Base-by-base conservation (phyloP, 139 green algal genomes). In the Spirogloea muscicola region DNA sequence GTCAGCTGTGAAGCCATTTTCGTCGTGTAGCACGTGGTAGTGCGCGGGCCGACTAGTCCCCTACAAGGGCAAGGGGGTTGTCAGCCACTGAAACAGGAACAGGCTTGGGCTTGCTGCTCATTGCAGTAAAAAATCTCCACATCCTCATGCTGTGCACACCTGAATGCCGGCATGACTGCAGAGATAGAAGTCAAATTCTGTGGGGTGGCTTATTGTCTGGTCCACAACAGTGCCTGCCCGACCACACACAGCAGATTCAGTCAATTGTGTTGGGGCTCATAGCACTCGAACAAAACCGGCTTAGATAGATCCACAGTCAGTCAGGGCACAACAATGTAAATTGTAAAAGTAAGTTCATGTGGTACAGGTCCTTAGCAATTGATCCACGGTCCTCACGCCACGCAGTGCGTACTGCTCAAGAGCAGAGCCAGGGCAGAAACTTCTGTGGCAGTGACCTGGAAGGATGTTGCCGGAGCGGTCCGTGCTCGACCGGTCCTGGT, bases 121-220 rank as follows among this genome's bases (percentile, higher is more conserved):
- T 3, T 44, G 51, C 51, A 60, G 5, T 25, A 25, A 60, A 39
- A 52, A 13, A 18, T 52, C 16, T 18, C 13, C 18, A n/a, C n/a
- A n/a, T n/a, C n/a, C n/a, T n/a, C n/a, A n/a, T n/a, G n/a, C n/a
- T n/a, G n/a, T n/a, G n/a, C 62, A 37, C 44, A 82, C 75, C 86
- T 95, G 87, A 33, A 96, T 86, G 58, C 88, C 86, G 0, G 85
- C 82, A 58, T 96, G 92, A 48, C 68, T 86, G 80, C 91, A 92
- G 3, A 97, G 87, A 74, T 88, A 96, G 85, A 97, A 97, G 82
- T 93, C 87, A 44, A 88, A 93, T 44, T 90, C 87, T 21, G 36
- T 48, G 0, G 75, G 75, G 29, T 78, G 55, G 68, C 75, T 79
- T 31, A 82, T 80, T 25, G 25, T 9, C 1, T 29, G 61, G 67